A percentile compares a stretch with the other conserved stretches of the same genome.
Conservation (phyloP, 805 yeast species). For the Ascoidea rubescens region DNA sequence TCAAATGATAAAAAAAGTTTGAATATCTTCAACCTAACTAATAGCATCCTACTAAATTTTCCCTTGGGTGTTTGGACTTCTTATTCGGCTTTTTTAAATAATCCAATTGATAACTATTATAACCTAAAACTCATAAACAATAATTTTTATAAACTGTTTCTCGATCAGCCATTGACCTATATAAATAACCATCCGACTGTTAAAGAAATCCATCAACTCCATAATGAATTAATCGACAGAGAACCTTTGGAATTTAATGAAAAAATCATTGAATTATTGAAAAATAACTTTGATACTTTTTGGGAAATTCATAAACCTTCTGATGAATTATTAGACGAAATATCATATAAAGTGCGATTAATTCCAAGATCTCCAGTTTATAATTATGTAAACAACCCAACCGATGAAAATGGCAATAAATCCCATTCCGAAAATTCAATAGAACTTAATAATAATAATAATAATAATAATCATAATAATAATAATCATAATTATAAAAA, state of each 20-base stretch:
- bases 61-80: background rate
- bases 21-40: background rate
- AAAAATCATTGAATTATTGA: background rate
- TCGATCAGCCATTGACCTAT: background rate
- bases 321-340: background rate
- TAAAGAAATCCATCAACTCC: background rate
- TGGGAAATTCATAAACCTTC: background rate
- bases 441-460: too few species aligned
- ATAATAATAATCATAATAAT: too few species aligned
- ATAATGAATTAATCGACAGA: background rate
- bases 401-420: too few species aligned
- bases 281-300: too few species aligned
- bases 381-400: background rate
- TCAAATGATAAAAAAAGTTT: too few species aligned
- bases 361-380: background rate
- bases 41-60: background rate
- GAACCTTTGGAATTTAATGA: background rate
- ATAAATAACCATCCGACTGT: background rate
- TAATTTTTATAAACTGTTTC: background rate
- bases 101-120: background rate
- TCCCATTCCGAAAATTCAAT: too few species aligned
- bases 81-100: background rate
- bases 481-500: too few species aligned
- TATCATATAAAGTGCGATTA: background rate
- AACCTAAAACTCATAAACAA: background rate